A percentile compares a stretch with the other conserved stretches of the same genome.
phyloP scores from a whole-genome alignment of 2,329 filamentous ascomycete genomes.

The Tolypocladium tropicale region DNA sequence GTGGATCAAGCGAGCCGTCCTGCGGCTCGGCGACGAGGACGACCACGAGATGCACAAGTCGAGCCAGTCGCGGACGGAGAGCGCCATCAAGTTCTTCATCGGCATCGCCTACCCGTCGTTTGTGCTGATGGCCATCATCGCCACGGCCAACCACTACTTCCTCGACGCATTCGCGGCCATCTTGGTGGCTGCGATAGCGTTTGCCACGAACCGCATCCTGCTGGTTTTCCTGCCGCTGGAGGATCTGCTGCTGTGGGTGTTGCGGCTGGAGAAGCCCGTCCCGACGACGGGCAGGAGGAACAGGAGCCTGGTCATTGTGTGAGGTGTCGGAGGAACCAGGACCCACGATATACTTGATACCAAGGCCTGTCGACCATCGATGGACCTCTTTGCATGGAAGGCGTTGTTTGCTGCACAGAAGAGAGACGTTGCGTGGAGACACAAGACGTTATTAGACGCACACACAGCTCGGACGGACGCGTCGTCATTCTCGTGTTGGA shows the following conservation, averaged over 20 bases:
- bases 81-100: conserved; percentile 30
- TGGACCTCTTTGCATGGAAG: background rate
- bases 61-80: conserved; percentile 14
- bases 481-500: background rate
- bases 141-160: conserved; percentile 65
- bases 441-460: background rate
- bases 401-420: background rate
- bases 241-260: conserved; percentile 54
- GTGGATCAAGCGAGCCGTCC: background rate
- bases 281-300: conserved; percentile 27
- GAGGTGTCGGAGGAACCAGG: background rate
- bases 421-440: background rate
- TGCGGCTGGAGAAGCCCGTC: conserved; percentile 57
- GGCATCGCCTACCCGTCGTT: conserved; percentile 54
- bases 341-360: background rate
- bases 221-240: conserved; percentile 56
- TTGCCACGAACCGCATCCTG: conserved; percentile 43
- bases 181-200: conserved; percentile 53
- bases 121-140: conserved; percentile 58
- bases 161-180: conserved; percentile 62
- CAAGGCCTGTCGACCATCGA: background rate
- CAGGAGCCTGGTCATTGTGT: conserved; percentile 12
- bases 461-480: too few species aligned
- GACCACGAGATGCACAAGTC: background rate
- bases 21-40: background rate